Base-by-base conservation (phyloP, 371 early-diverging fungal species). In the Sporodiniella umbellata region DNA sequence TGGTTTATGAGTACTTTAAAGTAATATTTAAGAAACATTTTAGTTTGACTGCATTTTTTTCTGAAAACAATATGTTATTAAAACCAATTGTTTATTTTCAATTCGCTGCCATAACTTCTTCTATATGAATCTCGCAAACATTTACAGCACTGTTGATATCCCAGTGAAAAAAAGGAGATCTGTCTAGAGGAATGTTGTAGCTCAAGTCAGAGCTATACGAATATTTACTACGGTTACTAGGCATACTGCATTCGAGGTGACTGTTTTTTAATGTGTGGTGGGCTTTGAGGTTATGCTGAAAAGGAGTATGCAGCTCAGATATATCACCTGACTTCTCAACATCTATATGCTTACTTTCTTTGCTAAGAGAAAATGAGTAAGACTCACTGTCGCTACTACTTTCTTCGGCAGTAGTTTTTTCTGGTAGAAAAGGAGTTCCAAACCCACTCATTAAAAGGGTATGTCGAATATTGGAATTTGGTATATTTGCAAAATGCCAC, bases 91-190 rank as follows among this genome's bases (percentile, higher is more conserved):
- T 35, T 35, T 35, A 4, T n/a, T 35, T 8, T 35, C n/a, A 14
- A n/a, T 35, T n/a, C 35, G 11, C 25, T 14, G n/a, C 6, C 25
- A 19, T n/a, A 8, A 14, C 35, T 35, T 5, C 15, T 37, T 45
- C 45, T 51, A 14, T 42, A 18, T 33, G 48, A 39, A 45, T 53
- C 43, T 48, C 38, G 37, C 37, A 44, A 42, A 60, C 69, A 26
- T 48, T 51, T 18, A 65, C 59, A 11, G 68, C 68, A 23, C 61
- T 66, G 21, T 68, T 59, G 15, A 68, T 15, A 26, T 62, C 56
- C 54, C 62, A 65, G 33, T 68, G 68, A 39, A 68, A 65, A 33
- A 62, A 68, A 2, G 57, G 57, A 28, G 51, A 61, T 15, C 48
- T 45, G 25, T 61, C 62, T 26, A 61, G 42, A 15, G 62, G 62